Percentiles rank a stretch among this genome's conserved stretches.
Evolutionary conservation across 139 green algal species (phyloP).

Genomic region (Coelastrella sp.): DNA sequence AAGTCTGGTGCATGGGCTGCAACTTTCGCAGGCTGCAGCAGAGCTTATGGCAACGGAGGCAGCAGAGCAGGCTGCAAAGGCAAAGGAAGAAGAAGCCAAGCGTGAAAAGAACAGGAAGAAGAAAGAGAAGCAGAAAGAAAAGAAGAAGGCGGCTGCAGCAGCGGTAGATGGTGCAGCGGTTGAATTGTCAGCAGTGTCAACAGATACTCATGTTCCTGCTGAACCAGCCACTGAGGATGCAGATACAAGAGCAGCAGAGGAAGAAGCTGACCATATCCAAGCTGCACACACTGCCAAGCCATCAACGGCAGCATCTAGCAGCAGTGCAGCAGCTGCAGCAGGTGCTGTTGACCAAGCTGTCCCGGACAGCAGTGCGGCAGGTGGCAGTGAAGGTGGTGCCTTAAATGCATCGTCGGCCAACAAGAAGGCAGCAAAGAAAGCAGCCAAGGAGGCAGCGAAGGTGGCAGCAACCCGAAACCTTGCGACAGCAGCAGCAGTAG

Average conservation of each 20-base stretch:
- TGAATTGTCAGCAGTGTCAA: background rate
- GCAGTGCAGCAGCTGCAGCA: conserved; percentile 1
- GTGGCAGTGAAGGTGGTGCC: too few relatives aligned
- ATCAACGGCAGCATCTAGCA: background rate
- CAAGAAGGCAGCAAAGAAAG: conserved; percentile 15
- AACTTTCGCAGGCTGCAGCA: background rate
- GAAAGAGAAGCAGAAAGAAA: conserved; percentile 31
- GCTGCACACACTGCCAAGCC: background rate
- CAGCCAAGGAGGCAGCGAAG: conserved; percentile 11
- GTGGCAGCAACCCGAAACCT: too few relatives aligned
- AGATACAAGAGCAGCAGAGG: background rate
- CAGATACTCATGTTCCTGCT: background rate
- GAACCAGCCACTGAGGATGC: background rate
- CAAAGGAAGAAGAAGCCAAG: conserved; percentile 22
- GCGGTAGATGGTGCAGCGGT: background rate
- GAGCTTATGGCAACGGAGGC: background rate
- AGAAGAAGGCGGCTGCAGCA: conserved; percentile 16
- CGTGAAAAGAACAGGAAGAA: conserved; percentile 37
- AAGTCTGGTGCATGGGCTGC: too few relatives aligned
- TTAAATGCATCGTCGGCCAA: background rate
- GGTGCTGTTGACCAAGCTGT: background rate
- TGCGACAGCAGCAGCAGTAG: too few relatives aligned
- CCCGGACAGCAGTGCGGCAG: background rate
- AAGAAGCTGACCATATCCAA: background rate
- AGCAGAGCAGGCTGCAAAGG: background rate